Conservation (phyloP, 2,329 filamentous ascomycete genomes). For the Fusarium sp. region DNA sequence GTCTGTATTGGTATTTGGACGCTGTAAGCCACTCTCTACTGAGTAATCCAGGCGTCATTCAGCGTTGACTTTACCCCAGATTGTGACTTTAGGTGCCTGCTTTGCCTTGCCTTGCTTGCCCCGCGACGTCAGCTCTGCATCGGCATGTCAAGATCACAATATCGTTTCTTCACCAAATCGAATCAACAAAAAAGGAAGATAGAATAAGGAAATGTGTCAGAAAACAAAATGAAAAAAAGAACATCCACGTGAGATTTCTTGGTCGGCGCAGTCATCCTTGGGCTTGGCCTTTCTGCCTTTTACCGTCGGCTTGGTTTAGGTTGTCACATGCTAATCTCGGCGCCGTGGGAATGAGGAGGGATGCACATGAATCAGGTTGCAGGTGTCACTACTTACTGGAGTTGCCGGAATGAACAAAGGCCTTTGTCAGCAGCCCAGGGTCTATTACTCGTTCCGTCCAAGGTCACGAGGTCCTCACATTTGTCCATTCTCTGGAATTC, state of each 20-base stretch:
- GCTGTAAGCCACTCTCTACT: constrained; percentile 41
- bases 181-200: not conserved
- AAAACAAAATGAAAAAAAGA: constrained; percentile 6
- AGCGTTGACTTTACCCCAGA: constrained; percentile 39
- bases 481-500: not conserved
- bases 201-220: not conserved
- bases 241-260: constrained; percentile 43
- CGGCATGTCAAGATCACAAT: constrained; percentile 23
- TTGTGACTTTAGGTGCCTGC: constrained; percentile 12
- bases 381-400: too few species aligned
- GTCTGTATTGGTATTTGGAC: constrained; percentile 45
- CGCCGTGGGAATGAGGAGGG: not conserved
- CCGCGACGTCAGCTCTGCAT: constrained; percentile 39
- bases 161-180: constrained; percentile 1
- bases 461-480: not conserved
- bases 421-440: constrained; percentile 11
- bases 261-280: constrained; percentile 40
- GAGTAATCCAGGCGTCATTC: constrained; percentile 50
- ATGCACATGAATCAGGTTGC: constrained; percentile 31
- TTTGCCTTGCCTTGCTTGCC: constrained; percentile 39
- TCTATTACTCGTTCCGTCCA: not conserved
- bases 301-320: constrained; percentile 18
- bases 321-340: constrained; percentile 48
- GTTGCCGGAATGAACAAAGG: constrained; percentile 10
- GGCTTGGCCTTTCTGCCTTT: constrained; percentile 21